phyloP scores from a whole-genome alignment of 2,329 filamentous ascomycete genomes.

The Colletotrichum siamense region DNA sequence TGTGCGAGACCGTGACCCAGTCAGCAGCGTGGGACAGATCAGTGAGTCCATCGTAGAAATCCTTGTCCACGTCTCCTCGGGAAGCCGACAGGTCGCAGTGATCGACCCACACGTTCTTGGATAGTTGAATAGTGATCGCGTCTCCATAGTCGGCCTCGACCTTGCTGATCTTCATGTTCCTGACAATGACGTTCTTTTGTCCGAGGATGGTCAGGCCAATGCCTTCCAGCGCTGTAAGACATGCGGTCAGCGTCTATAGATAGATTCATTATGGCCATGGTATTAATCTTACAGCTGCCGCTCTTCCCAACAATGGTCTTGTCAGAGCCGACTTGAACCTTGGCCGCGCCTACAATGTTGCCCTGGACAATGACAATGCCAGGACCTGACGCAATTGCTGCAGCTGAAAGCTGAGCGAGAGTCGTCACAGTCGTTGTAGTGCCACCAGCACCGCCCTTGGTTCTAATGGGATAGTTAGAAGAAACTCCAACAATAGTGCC shows the following conservation, averaged over 20 bases:
- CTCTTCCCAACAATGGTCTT: conserved; percentile 44
- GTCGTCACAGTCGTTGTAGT: conserved; percentile 49
- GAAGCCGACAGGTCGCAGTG: conserved; percentile 65
- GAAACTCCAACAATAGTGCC: not conserved
- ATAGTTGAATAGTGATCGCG: conserved; percentile 58
- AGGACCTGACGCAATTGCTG: conserved; percentile 42
- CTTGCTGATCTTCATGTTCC: conserved; percentile 62
- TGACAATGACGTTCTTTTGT: conserved; percentile 60
- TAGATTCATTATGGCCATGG: not conserved
- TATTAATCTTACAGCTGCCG: conserved; percentile 21
- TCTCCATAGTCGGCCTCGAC: conserved; percentile 60
- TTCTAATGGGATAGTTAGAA: not conserved
- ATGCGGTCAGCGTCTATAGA: not conserved
- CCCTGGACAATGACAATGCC: conserved; percentile 40
- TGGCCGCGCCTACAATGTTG: conserved; percentile 38
- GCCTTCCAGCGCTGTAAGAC: conserved; percentile 33
- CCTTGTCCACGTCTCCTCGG: conserved; percentile 58
- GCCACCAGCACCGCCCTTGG: conserved; percentile 17
- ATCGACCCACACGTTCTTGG: conserved; percentile 66
- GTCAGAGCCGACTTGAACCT: conserved; percentile 43
- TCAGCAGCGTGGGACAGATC: conserved; percentile 66
- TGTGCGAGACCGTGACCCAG: conserved; percentile 53
- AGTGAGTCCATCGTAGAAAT: conserved; percentile 69
- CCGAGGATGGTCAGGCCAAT: conserved; percentile 55
- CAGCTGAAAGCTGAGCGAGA: conserved; percentile 49